A percentile compares a stretch with the other conserved stretches of the same genome.
Conservation (phyloP, 2,329 filamentous ascomycete genomes). For the Alternaria alternata region DNA sequence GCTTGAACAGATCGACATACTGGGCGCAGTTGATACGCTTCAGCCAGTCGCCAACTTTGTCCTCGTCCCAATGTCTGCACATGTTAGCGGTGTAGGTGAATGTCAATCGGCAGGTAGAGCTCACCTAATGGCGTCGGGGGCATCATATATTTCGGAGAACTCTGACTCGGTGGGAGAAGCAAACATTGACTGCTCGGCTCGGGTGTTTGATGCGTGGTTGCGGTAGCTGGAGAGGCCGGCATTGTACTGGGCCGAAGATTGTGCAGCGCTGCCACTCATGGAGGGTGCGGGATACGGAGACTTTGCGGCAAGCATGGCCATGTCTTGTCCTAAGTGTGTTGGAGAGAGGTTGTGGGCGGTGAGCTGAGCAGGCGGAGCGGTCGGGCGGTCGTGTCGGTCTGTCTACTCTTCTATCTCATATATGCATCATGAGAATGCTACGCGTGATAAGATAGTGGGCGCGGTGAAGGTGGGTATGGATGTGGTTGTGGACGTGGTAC, state of each 20-base stretch:
- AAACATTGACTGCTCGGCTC: constrained; percentile 64
- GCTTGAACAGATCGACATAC: constrained; percentile 88
- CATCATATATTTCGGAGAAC: constrained; percentile 80
- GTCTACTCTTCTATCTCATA: constrained; percentile 18
- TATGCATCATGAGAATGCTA: constrained; percentile 26
- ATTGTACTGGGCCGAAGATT: constrained; percentile 47
- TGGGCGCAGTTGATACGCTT: constrained; percentile 90
- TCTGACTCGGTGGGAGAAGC: constrained; percentile 90
- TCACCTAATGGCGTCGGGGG: constrained; percentile 66
- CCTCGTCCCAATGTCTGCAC: constrained; percentile 79
- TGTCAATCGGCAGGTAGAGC: constrained; percentile 7
- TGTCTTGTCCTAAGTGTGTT: constrained; percentile 43
- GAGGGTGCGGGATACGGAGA: constrained; percentile 69
- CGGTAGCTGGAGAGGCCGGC: constrained; percentile 47
- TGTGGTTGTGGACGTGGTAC: constrained; percentile 19
- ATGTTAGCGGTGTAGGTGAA: constrained; percentile 22
- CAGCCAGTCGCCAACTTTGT: constrained; percentile 89
- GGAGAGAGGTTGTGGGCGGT: constrained; percentile 7
- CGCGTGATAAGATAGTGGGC: constrained; percentile 2
- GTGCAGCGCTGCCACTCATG: constrained; percentile 49
- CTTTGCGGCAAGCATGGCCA: constrained; percentile 84
- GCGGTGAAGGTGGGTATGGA: constrained; percentile 6
- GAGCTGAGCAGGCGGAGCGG: constrained; percentile 2
- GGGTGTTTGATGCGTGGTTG: constrained; percentile 41
- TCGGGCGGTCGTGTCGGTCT: constrained; percentile 6